A percentile compares a stretch with the other conserved stretches of the same genome.
These are phyloP conservation scores for Phaffia rhodozyma DNA, from an alignment of 1,284 basidiomycete genomes.

Conservation along the genomic window DNA sequence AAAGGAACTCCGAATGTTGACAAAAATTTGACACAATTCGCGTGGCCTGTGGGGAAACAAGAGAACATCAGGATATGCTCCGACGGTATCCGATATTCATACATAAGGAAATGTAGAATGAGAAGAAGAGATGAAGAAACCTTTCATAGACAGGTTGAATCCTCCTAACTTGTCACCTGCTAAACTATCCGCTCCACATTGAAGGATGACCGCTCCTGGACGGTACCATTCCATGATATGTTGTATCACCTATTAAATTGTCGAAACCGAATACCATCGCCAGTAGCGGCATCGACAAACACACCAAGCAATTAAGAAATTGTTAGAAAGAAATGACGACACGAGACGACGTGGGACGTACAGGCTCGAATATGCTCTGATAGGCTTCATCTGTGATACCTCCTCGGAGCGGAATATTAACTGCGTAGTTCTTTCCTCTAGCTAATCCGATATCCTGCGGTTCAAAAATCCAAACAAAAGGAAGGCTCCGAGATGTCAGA, in stretches of 20 bases:
- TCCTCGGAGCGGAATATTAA: constrained; percentile 90
- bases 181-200: constrained; percentile 92
- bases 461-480: background rate
- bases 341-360: constrained; percentile 37
- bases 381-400: constrained; percentile 71
- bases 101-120: background rate
- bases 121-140: constrained; percentile 31
- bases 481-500: background rate
- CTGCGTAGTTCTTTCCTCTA: constrained; percentile 75
- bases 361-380: constrained; percentile 75
- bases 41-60: constrained; percentile 45
- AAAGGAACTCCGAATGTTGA: constrained; percentile 74
- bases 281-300: background rate
- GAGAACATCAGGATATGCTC: background rate
- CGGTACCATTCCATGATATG: constrained; percentile 82
- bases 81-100: background rate
- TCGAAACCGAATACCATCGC: background rate
- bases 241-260: constrained; percentile 53
- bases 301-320: background rate
- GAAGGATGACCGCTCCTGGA: constrained; percentile 80
- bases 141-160: constrained; percentile 91
- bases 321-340: background rate
- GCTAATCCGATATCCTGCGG: constrained; percentile 65
- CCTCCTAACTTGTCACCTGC: constrained; percentile 92
- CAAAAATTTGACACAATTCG: constrained; percentile 78